These are phyloP conservation scores for Incumbomyces delicatus DNA, from an alignment of 2,329 filamentous ascomycete species.

Conservation along the genomic window DNA sequence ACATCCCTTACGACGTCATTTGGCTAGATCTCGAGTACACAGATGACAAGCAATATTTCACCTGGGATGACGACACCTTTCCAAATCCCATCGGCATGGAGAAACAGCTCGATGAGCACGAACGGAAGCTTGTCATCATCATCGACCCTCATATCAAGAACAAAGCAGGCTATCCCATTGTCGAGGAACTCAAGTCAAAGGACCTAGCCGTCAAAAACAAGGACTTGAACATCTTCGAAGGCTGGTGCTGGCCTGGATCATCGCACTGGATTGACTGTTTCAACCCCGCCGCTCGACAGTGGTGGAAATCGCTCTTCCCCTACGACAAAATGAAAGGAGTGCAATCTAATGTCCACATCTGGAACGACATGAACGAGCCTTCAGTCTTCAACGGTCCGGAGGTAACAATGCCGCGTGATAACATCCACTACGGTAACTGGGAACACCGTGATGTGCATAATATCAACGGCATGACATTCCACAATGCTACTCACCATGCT, in stretches of 20 bases:
- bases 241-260: conserved; percentile 97
- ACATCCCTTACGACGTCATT: conserved; percentile 96
- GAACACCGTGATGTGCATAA: conserved; percentile 97
- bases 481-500: conserved; percentile 86
- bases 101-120: conserved; percentile 71
- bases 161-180: conserved; percentile 62
- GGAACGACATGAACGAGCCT: conserved; percentile 99
- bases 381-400: conserved; percentile 98
- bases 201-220: conserved; percentile 82
- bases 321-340: conserved; percentile 83
- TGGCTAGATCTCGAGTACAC: conserved; percentile 99
- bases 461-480: conserved; percentile 85
- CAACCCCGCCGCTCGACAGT: conserved; percentile 79
- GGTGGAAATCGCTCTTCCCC: conserved; percentile 85
- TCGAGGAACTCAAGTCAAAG: conserved; percentile 73
- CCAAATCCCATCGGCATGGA: conserved; percentile 78
- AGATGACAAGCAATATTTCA: conserved; percentile 95
- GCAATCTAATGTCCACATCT: conserved; percentile 78
- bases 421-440: conserved; percentile 82
- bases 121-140: conserved; percentile 84
- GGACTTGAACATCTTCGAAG: conserved; percentile 78
- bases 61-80: conserved; percentile 87
- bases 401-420: conserved; percentile 98
- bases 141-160: conserved; percentile 99
- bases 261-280: conserved; percentile 96